phyloP scores from a whole-genome alignment of 2,329 filamentous ascomycete species.

The Chaetomiaceae sp. region DNA sequence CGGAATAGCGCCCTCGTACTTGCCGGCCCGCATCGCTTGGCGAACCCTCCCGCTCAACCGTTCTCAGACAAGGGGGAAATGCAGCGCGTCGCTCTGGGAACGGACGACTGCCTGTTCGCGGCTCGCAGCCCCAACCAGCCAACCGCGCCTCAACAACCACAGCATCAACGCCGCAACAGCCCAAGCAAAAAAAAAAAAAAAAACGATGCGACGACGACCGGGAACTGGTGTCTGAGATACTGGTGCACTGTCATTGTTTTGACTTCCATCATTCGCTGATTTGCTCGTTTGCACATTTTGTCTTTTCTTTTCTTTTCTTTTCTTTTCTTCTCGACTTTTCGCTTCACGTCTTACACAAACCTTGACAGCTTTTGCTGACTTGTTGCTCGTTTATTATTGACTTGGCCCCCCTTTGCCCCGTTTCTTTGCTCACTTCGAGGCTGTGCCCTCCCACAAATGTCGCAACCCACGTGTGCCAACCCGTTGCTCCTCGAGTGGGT shows the following conservation, averaged over 20 bases:
- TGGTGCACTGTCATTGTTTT: neutral
- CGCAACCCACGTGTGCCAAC: slow-evolving; percentile 53
- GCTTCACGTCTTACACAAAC: neutral
- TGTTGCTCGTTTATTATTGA: slow-evolving; percentile 4
- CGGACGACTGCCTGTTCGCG: neutral
- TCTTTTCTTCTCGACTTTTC: neutral
- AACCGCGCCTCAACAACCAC: too few species aligned
- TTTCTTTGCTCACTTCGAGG: slow-evolving; percentile 2
- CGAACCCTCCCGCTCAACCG: neutral
- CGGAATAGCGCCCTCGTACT: neutral
- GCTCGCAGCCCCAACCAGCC: too few species aligned
- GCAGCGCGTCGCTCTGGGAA: slow-evolving; percentile 8
- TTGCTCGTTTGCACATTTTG: neutral
- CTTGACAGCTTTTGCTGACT: too few species aligned
- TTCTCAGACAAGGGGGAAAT: neutral
- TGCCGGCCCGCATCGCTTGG: neutral
- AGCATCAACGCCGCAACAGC: neutral
- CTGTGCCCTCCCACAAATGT: slow-evolving; percentile 16
- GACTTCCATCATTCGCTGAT: neutral
- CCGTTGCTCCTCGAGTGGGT: slow-evolving; percentile 68
- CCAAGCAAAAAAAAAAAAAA: neutral
- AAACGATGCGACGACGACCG: slow-evolving; percentile 1
- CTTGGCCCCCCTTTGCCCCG: neutral
- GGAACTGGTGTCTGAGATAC: too few species aligned
- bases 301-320: neutral